Evolutionary conservation across 352 stramenopile genomes (phyloP), one percentile per base, ranked within the genome.

Genomic region (Globisporangium paddicum): DNA sequence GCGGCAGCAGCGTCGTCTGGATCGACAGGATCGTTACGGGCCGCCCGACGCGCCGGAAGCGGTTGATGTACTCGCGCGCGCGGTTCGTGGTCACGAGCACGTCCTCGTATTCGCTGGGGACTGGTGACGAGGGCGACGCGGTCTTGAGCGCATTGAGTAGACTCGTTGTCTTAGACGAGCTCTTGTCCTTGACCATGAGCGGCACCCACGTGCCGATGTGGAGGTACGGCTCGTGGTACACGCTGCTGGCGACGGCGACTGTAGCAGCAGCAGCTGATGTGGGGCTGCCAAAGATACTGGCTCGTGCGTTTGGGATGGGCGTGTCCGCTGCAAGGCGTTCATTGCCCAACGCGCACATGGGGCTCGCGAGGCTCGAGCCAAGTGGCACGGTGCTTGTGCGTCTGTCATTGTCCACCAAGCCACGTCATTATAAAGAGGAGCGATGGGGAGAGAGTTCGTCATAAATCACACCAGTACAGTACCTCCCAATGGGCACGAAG

Each of bases 171-270:
- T 59, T 66, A 1, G 60, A 55, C 25, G 49, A 28, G 6, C 21
- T 14, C 61, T 74, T 79, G 58, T 87, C 72, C 13, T 76, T 86
- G 6, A 76, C n/a, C 51, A 88, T 68, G 44, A 89, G 63, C 2
- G 73, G 76, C n/a, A 86, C 66, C 79, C 79, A 92, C 11, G 79
- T 92, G 16, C 79, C 82, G 21, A 92, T 86, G 51, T 92, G 79
- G 37, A 89, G 82, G 49, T 90, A 87, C 6, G 82, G 82, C 64
- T 92, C 79, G 3, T 85, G 69, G 55, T 76, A 77, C 3, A 65
- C 57, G 5, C 66, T 56, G 46, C 35, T 49, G 25, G 11, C 23
- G 18, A 6, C 35, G 9, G 23, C 34, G 0, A 25, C 8, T 14
- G 45, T 23, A 34, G 21, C 28, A 14, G 23, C 18, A 19, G 11